Evolutionary conservation across 176 grass and related monocot species (phyloP).

Genomic region (Oropetium thomaeum): DNA sequence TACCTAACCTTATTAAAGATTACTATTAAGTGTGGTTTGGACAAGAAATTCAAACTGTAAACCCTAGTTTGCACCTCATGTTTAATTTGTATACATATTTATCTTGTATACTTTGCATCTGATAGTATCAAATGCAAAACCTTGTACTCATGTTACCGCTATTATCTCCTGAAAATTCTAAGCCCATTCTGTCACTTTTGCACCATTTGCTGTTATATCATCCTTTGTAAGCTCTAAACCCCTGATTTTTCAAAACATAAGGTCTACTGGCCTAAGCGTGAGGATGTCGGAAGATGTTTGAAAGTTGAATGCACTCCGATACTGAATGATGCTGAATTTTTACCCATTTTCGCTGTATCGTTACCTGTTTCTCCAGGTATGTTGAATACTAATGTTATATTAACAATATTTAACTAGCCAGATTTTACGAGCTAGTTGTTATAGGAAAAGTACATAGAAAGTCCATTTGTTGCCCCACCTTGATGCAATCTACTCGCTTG

Average conservation of each 20-base stretch:
- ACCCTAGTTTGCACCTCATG: neutral
- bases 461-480: constrained; percentile 7
- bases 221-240: constrained; percentile 34
- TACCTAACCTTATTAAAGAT: neutral
- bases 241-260: constrained; percentile 37
- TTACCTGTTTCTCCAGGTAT: constrained; percentile 81
- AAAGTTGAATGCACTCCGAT: constrained; percentile 83
- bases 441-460: neutral
- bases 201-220: neutral
- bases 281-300: constrained; percentile 80
- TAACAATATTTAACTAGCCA: neutral
- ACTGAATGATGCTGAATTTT: constrained; percentile 59
- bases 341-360: constrained; percentile 78
- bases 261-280: constrained; percentile 86
- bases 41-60: constrained; percentile 13
- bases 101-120: constrained; percentile 24
- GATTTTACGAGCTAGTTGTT: constrained; percentile 16
- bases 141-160: neutral
- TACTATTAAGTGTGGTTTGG: neutral
- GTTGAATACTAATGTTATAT: constrained; percentile 14
- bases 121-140: neutral
- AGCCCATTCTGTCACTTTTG: neutral
- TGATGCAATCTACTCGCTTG: neutral
- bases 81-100: neutral
- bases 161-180: constrained; percentile 15